Percentiles rank a stretch among this genome's conserved stretches.
These are phyloP conservation scores for Monosiga brevicollis DNA, from an alignment of 78 protist species.

Conservation along the genomic window DNA sequence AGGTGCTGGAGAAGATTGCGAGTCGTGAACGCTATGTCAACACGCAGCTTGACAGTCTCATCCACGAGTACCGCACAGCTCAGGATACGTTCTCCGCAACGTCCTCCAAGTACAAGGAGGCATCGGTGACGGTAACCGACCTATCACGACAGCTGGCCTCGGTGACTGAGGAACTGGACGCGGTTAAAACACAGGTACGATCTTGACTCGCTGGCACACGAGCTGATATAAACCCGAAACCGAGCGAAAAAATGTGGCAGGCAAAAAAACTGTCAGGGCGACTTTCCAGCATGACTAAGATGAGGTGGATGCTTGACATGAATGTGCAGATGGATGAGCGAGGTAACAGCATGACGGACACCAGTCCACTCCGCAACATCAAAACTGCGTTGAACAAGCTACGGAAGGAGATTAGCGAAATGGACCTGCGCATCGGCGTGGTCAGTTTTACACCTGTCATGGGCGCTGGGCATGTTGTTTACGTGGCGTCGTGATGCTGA, in stretches of 20 bases:
- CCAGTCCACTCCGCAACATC: not conserved
- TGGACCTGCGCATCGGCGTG: slow-evolving; percentile 1
- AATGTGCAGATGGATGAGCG: slow-evolving; percentile 3
- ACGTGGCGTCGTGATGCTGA: not conserved
- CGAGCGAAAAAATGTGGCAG: too few species aligned
- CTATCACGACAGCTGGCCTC: not conserved
- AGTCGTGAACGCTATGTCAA: not conserved
- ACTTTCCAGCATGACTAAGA: too few species aligned
- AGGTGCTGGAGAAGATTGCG: not conserved
- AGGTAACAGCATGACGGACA: not conserved
- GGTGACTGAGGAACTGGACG: not conserved
- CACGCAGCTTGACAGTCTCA: not conserved
- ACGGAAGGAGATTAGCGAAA: not conserved
- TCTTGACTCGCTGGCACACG: too few species aligned
- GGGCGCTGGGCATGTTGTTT: not conserved
- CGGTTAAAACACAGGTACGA: not conserved
- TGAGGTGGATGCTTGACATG: too few species aligned
- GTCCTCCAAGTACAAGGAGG: not conserved
- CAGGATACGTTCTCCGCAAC: not conserved
- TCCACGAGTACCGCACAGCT: not conserved
- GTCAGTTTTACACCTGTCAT: not conserved
- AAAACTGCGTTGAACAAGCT: not conserved
- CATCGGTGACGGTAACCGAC: not conserved
- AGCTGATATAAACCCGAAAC: too few species aligned
- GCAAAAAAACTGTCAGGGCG: too few species aligned